phyloP scores from a whole-genome alignment of 345 rosid species.

The Eutrema yunnanense region DNA sequence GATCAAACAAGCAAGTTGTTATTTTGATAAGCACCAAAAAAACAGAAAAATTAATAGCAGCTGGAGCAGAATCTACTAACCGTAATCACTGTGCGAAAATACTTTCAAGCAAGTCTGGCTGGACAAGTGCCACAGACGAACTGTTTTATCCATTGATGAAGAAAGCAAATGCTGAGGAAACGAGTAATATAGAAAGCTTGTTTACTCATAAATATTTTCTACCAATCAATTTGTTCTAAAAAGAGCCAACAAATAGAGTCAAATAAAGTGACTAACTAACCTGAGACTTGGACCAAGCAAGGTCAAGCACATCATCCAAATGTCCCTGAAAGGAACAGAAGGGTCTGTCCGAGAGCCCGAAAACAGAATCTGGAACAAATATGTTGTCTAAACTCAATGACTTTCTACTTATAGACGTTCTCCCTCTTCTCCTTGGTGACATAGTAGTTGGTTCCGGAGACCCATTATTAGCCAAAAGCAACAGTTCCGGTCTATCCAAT shows the following conservation, averaged over 20 bases:
- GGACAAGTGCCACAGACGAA: conserved; percentile 82
- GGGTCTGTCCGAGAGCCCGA: conserved; percentile 82
- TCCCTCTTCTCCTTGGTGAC: conserved; percentile 75
- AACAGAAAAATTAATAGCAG: neutral
- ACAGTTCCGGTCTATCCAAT: conserved; percentile 60
- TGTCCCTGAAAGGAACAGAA: conserved; percentile 86
- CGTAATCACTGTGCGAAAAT: conserved; percentile 91
- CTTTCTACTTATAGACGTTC: conserved; percentile 69
- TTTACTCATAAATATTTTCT: neutral
- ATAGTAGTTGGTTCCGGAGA: conserved; percentile 67
- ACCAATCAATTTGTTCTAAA: neutral
- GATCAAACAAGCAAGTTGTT: neutral
- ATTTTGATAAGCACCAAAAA: neutral
- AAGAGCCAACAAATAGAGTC: neutral
- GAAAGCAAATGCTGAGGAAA: conserved; percentile 73
- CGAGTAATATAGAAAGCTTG: neutral
- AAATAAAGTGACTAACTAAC: conserved; percentile 34
- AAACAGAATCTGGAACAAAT: conserved; percentile 70
- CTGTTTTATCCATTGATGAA: conserved; percentile 98
- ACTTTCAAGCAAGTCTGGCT: conserved; percentile 85
- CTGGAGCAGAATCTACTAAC: conserved; percentile 39
- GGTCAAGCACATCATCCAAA: conserved; percentile 80
- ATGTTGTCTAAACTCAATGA: conserved; percentile 68
- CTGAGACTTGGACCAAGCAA: conserved; percentile 98
- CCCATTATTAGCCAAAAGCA: conserved; percentile 51